These are phyloP conservation scores for Helianthus tuberosus DNA, from an alignment of 129 eudicot species.

Conservation along the genomic window DNA sequence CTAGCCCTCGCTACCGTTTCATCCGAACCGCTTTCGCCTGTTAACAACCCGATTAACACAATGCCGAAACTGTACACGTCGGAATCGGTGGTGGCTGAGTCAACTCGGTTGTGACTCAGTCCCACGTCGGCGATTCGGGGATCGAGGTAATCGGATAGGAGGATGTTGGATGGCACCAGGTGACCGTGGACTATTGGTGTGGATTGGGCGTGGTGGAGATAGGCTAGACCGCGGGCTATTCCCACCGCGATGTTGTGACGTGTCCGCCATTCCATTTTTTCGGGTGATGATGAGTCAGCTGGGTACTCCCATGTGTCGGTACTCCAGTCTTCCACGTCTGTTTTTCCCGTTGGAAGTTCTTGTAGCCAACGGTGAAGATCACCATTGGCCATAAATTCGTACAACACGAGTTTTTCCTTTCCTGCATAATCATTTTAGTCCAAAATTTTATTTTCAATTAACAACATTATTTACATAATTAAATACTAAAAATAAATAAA, in stretches of 20 bases:
- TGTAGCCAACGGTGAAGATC: slow-evolving; percentile 96
- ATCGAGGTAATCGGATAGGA: slow-evolving; percentile 67
- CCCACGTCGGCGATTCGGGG: slow-evolving; percentile 80
- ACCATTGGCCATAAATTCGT: slow-evolving; percentile 88
- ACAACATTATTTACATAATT: neutral
- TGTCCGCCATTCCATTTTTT: slow-evolving; percentile 75
- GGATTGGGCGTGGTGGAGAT: slow-evolving; percentile 91
- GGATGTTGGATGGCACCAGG: slow-evolving; percentile 72
- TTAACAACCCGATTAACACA: slow-evolving; percentile 65
- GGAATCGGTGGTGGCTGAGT: slow-evolving; percentile 48
- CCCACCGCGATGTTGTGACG: slow-evolving; percentile 97
- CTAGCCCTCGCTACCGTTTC: slow-evolving; percentile 53
- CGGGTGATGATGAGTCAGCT: slow-evolving; percentile 42
- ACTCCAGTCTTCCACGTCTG: slow-evolving; percentile 92
- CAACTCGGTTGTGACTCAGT: slow-evolving; percentile 41
- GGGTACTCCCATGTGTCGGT: slow-evolving; percentile 88
- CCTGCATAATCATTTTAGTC: slow-evolving; percentile 39
- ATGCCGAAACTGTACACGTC: slow-evolving; percentile 80
- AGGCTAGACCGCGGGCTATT: slow-evolving; percentile 95
- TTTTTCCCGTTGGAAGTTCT: slow-evolving; percentile 78
- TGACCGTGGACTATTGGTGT: slow-evolving; percentile 87
- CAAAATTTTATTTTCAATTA: too few species aligned
- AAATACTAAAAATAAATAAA: neutral
- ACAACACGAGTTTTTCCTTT: slow-evolving; percentile 76
- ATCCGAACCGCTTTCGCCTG: slow-evolving; percentile 49